Evolutionary conservation across 202 grass and related monocot species (phyloP).

Genomic region (Zizania palustris): DNA sequence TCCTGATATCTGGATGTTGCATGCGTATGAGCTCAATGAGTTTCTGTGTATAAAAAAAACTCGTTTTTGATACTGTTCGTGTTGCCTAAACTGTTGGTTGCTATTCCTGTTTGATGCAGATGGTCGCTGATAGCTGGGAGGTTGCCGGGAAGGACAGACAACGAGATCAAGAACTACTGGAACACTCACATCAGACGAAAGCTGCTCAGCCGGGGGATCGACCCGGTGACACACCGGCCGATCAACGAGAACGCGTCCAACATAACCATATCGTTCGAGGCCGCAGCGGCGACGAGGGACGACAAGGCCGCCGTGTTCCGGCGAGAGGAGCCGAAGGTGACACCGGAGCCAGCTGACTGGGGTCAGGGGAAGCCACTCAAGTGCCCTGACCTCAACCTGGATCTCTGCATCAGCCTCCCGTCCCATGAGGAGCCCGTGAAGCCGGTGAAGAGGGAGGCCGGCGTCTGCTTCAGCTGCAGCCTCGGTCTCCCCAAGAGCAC

Average conservation of each 20-base stretch:
- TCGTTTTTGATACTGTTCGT: not conserved
- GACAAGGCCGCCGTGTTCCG: constrained; percentile 47
- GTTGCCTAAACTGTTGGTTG: not conserved
- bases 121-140: constrained; percentile 93
- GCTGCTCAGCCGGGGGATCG: constrained; percentile 72
- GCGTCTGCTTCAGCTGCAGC: constrained; percentile 76
- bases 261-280: constrained; percentile 76
- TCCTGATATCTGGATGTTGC: not conserved
- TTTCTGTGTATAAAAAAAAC: not conserved
- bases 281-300: constrained; percentile 14
- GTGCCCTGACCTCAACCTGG: constrained; percentile 88
- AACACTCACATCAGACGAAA: constrained; percentile 96
- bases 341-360: constrained; percentile 13
- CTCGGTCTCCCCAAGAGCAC: constrained; percentile 67
- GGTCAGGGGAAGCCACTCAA: constrained; percentile 57
- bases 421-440: constrained; percentile 52
- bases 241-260: constrained; percentile 58
- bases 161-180: constrained; percentile 99
- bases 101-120: constrained; percentile 42
- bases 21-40: not conserved
- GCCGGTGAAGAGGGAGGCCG: constrained; percentile 51
- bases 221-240: constrained; percentile 76
- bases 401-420: constrained; percentile 91
- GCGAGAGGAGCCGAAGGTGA: constrained; percentile 46
- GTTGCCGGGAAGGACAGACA: constrained; percentile 90